A percentile compares a stretch with the other conserved stretches of the same genome.
These are phyloP conservation scores for Eucommia ulmoides DNA, from an alignment of 257 asterid species.

Conservation along the genomic window DNA sequence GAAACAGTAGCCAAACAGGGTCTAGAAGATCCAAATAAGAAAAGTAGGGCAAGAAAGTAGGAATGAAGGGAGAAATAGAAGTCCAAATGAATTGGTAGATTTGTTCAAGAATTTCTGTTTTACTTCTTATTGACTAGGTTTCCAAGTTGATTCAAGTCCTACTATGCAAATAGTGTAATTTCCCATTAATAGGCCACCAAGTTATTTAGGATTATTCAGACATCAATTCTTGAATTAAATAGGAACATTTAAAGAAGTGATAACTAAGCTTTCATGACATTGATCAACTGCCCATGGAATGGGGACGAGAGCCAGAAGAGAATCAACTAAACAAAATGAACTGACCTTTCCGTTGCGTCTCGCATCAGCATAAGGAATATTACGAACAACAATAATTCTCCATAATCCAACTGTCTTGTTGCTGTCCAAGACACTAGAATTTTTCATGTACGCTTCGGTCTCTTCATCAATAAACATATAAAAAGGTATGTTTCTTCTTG, in stretches of 20 bases:
- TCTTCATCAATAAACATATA: slow-evolving; percentile 92
- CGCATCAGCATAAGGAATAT: slow-evolving; percentile 77
- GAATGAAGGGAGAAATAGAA: too few relatives aligned
- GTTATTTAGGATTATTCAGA: background rate
- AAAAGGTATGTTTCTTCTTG: slow-evolving; percentile 52
- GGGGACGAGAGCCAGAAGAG: slow-evolving; percentile 5
- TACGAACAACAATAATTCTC: slow-evolving; percentile 79
- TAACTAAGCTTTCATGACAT: background rate
- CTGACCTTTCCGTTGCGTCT: slow-evolving; percentile 94
- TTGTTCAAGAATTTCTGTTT: too few relatives aligned
- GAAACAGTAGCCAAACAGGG: too few relatives aligned
- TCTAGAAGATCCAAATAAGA: too few relatives aligned
- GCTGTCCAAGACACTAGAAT: slow-evolving; percentile 43
- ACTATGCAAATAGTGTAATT: background rate
- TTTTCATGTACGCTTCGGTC: slow-evolving; percentile 69
- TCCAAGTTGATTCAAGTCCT: background rate
- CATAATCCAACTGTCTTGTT: slow-evolving; percentile 65
- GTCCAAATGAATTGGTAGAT: too few relatives aligned
- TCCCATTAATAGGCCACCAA: background rate
- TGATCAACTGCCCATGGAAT: background rate
- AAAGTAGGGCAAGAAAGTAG: too few relatives aligned
- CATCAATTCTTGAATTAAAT: background rate
- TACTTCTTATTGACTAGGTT: too few relatives aligned
- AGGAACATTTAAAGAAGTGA: background rate
- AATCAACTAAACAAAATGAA: slow-evolving; percentile 6